A percentile compares a stretch with the other conserved stretches of the same genome.
Evolutionary conservation across 805 yeast genomes (phyloP).

Genomic region (Candida boleticola): DNA sequence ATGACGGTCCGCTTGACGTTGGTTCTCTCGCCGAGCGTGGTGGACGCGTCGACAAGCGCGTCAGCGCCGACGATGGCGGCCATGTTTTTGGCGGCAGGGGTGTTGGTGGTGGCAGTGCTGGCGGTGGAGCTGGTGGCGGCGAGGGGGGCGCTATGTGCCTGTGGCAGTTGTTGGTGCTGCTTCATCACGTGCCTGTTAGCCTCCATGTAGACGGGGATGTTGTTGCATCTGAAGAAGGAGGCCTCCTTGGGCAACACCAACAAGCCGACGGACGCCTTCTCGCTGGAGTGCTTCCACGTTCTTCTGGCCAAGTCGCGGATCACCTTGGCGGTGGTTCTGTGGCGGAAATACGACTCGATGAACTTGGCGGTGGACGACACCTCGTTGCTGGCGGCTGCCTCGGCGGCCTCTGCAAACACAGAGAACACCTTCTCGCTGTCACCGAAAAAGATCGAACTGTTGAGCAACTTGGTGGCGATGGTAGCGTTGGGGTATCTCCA

Average conservation of each 20-base stretch:
- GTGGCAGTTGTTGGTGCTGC: conserved; percentile 15
- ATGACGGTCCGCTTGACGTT: conserved; percentile 84
- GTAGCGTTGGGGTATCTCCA: conserved; percentile 84
- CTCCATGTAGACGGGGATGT: conserved; percentile 80
- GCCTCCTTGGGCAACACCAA: conserved; percentile 68
- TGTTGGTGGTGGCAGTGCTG: conserved; percentile 10
- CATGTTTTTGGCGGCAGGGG: conserved; percentile 15
- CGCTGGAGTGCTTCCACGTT: conserved; percentile 77
- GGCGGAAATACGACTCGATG: conserved; percentile 36
- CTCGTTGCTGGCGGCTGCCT: conserved; percentile 5
- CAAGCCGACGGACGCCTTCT: conserved; percentile 63
- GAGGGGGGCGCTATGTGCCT: not conserved
- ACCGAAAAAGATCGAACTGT: conserved; percentile 61
- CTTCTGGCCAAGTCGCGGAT: conserved; percentile 87
- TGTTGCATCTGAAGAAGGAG: conserved; percentile 74
- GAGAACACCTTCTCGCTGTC: conserved; percentile 46
- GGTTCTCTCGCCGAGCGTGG: conserved; percentile 76
- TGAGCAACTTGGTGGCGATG: conserved; percentile 73
- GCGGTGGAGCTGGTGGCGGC: not conserved
- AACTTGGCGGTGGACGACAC: conserved; percentile 14
- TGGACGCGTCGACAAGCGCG: conserved; percentile 67
- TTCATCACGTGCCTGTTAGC: conserved; percentile 79
- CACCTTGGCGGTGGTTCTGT: conserved; percentile 60
- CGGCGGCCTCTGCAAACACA: conserved; percentile 42
- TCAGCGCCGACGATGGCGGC: conserved; percentile 72